Evolutionary conservation across 73 alveolate species (phyloP), one percentile per base, ranked within the genome.

Genomic region (Paramecium pentaurelia): DNA sequence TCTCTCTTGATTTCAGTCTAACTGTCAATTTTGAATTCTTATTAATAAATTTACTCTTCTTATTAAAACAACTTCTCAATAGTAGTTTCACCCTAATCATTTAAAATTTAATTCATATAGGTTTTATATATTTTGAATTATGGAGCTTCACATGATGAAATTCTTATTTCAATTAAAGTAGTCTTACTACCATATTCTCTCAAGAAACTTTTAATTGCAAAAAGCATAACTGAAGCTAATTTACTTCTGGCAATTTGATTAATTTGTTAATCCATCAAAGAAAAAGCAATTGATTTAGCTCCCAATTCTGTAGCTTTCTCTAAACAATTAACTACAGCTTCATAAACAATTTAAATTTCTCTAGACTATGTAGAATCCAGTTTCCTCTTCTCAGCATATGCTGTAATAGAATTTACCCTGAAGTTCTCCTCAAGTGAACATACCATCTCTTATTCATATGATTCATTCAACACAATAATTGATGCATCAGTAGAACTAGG

Each of bases 21-120:
- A 64, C 84, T 64, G 84, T 34, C 84, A 64, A 32, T 64, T 64
- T 64, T 64, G 84, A 64, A 64, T 64, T 64, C 84, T 64, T 64
- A 34, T 34, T 28, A 60, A 10, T 60, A 64, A 28, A 64, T 64
- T 64, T 64, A 64, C 12, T 64, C 84, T 8, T 64, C 84, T n/a
- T 64, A 34, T 64, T 64, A 64, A 64, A 64, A 64, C 3, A 64
- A 28, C 30, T 34, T 64, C 42, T 64, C 84, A 12, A 64, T 64
- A 12, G 84, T 64, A 32, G 84, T 64, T 28, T 64, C 84, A 1
- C 47, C 51, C 10, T 64, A n/a, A 64, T 64, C 47, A 64, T 14
- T 64, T 64, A 64, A 64, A 7, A 64, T 64, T 64, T 64, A 14
- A 64, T 64, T 28, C 84, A 64, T 32, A 10, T 64, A 64, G 27